Conservation (phyloP, 23 red algal species). For the Agarophyton chilense region DNA sequence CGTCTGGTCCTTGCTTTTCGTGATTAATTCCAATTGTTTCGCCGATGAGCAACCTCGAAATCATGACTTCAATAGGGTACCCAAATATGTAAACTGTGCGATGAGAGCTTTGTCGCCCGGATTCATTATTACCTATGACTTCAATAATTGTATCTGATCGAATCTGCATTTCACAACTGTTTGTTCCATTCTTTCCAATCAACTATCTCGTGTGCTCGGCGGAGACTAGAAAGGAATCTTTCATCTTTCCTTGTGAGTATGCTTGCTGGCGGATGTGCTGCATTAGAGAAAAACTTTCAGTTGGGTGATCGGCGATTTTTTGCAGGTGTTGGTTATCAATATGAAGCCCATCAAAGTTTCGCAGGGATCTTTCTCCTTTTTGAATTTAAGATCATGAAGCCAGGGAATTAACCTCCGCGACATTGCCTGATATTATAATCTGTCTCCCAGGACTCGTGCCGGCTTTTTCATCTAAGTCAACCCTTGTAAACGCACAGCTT, state of each 20-base stretch:
- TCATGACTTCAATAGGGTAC: constrained; percentile 17
- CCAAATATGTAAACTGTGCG: constrained; percentile 31
- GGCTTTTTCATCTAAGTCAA: constrained; percentile 69
- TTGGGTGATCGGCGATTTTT: no score
- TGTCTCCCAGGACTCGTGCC: constrained; percentile 41
- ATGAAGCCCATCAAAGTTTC: constrained; percentile 42
- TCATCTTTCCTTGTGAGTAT: background rate
- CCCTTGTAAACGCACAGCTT: constrained; percentile 55
- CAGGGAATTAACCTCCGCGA: constrained; percentile 44
- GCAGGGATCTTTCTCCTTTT: constrained; percentile 37
- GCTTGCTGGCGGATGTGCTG: background rate
- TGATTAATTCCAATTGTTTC: constrained; percentile 22
- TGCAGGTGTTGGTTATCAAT: no score
- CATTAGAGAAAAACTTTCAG: background rate
- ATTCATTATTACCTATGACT: constrained; percentile 73
- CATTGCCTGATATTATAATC: constrained; percentile 64
- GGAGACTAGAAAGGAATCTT: constrained; percentile 69
- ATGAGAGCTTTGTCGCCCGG: constrained; percentile 40
- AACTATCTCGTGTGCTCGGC: constrained; percentile 66
- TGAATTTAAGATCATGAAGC: constrained; percentile 60
- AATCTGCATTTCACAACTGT: constrained; percentile 72
- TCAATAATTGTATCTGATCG: constrained; percentile 74
- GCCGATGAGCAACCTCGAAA: constrained; percentile 26
- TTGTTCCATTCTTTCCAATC: constrained; percentile 80
- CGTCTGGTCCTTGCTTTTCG: background rate